phyloP scores from a whole-genome alignment of 345 rosid genomes.

The Mallotus nudiflorus region DNA sequence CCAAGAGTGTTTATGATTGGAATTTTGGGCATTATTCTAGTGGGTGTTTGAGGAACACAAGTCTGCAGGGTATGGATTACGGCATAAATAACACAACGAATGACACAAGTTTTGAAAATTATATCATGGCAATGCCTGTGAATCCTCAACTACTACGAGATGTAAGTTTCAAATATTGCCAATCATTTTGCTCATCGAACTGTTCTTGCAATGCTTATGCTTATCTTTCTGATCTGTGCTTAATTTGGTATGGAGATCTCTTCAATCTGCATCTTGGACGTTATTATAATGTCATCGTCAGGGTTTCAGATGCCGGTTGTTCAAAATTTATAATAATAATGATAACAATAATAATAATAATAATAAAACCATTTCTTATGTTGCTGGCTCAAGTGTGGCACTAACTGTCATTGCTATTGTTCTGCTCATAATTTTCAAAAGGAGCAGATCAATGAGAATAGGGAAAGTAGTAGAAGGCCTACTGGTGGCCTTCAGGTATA shows the following conservation, averaged over 20 bases:
- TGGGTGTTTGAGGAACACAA: slow-evolving; percentile 55
- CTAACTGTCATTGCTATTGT: slow-evolving; percentile 30
- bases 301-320: slow-evolving; percentile 67
- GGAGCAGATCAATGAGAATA: slow-evolving; percentile 29
- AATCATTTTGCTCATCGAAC: too few species aligned
- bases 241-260: slow-evolving; percentile 53
- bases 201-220: slow-evolving; percentile 74
- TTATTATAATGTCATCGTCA: slow-evolving; percentile 39
- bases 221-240: slow-evolving; percentile 39
- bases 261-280: slow-evolving; percentile 38
- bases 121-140: slow-evolving; percentile 3
- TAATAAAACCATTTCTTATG: slow-evolving; percentile 38
- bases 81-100: slow-evolving; percentile 24
- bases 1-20: too few species aligned
- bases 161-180: slow-evolving; percentile 23
- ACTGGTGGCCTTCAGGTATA: slow-evolving; percentile 63
- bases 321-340: too few species aligned
- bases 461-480: slow-evolving; percentile 55
- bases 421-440: slow-evolving; percentile 26
- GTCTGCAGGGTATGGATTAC: slow-evolving; percentile 42
- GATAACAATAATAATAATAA: slow-evolving; percentile 38
- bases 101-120: slow-evolving; percentile 37
- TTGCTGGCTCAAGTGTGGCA: slow-evolving; percentile 32
- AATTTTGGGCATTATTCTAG: slow-evolving; percentile 47
- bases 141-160: too few species aligned